These are phyloP conservation scores for Urostyla sp. DNA, from an alignment of 73 alveolate species.

Conservation along the genomic window DNA sequence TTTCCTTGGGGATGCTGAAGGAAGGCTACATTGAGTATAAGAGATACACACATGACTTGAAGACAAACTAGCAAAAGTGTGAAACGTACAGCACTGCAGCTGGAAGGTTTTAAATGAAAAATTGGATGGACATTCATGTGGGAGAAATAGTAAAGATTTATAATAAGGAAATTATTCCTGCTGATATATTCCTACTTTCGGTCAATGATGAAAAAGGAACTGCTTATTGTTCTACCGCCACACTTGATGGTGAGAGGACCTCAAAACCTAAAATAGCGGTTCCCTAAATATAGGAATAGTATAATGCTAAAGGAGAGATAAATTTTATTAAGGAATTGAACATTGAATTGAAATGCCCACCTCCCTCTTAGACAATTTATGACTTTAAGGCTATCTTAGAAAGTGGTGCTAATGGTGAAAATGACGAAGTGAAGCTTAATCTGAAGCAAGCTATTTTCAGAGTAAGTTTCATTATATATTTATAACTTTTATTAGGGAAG, in stretches of 20 bases:
- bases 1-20: conserved; percentile 14
- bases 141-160: conserved; percentile 4
- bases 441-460: not conserved
- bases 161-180: conserved; percentile 17
- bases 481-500: conserved; percentile 1
- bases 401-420: too few relatives aligned
- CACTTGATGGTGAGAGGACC: conserved; percentile 42
- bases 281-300: not conserved
- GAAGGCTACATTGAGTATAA: conserved; percentile 24
- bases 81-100: not conserved
- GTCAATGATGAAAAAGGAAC: conserved; percentile 3
- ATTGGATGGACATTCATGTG: not conserved
- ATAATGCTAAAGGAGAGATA: not conserved
- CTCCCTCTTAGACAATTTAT: conserved; percentile 15
- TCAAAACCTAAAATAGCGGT: conserved; percentile 9
- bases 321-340: not conserved
- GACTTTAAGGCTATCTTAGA: conserved; percentile 10
- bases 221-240: conserved; percentile 27
- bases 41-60: not conserved
- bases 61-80: conserved; percentile 12
- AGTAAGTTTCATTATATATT: not conserved
- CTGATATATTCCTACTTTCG: not conserved
- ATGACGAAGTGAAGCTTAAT: too few relatives aligned
- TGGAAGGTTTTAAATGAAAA: not conserved
- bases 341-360: not conserved